A percentile compares a stretch with the other conserved stretches of the same genome.
phyloP scores from a whole-genome alignment of 164 flowering plant species.

The Pachysandra terminalis region DNA sequence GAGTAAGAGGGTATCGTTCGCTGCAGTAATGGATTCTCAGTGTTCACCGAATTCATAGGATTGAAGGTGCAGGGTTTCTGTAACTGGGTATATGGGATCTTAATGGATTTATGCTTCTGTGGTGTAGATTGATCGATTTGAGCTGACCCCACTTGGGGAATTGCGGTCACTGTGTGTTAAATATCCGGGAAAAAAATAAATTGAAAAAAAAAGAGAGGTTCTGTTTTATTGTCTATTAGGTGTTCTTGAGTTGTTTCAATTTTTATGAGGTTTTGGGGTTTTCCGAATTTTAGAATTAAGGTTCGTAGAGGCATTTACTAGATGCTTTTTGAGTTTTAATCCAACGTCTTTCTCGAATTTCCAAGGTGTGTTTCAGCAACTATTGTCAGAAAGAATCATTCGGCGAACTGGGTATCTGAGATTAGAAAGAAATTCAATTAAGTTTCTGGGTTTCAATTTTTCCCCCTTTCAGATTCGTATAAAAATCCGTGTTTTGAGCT shows the following conservation, averaged over 20 bases:
- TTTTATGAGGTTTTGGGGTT: not conserved
- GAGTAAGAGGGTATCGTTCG: not conserved
- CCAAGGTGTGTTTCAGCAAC: not conserved
- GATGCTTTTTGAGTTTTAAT: not conserved
- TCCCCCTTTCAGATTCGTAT: no score
- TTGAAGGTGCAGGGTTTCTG: not conserved
- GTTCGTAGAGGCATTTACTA: not conserved
- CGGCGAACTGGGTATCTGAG: not conserved
- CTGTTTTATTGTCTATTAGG: not conserved
- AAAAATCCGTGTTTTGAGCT: not conserved
- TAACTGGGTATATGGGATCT: not conserved
- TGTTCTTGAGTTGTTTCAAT: not conserved
- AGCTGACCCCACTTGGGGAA: not conserved
- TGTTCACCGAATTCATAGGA: not conserved
- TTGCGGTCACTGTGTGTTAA: not conserved
- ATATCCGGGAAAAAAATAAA: not conserved
- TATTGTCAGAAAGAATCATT: not conserved
- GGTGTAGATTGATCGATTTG: not conserved
- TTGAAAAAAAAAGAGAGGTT: not conserved
- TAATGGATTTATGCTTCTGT: not conserved
- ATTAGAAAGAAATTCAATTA: not conserved
- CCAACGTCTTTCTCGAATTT: not conserved
- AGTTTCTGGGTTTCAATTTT: not conserved
- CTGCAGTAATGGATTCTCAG: not conserved
- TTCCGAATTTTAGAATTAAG: not conserved